phyloP scores from a whole-genome alignment of 2,329 filamentous ascomycete species.

The Endothia cerciana region DNA sequence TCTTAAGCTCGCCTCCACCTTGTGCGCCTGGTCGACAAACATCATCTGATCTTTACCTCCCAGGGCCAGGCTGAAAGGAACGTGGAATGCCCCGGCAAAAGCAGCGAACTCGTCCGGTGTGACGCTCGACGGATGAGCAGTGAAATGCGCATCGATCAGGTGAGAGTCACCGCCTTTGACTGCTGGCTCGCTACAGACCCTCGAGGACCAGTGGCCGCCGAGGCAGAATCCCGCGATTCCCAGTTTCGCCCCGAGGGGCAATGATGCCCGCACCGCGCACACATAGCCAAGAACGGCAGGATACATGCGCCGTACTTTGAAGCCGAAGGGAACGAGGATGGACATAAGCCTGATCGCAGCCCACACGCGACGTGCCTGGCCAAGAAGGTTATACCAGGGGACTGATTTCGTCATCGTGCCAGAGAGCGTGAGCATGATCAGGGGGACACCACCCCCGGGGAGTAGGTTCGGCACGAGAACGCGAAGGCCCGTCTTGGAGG shows the following conservation, averaged over 20 bases:
- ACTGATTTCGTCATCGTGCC: slow-evolving; percentile 27
- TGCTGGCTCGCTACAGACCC: slow-evolving; percentile 34
- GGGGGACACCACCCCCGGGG: slow-evolving; percentile 31
- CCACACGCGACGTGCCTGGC: slow-evolving; percentile 16
- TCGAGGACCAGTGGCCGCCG: slow-evolving; percentile 42
- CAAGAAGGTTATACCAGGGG: slow-evolving; percentile 20
- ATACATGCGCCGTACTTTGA: slow-evolving; percentile 30
- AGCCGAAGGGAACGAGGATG: slow-evolving; percentile 18
- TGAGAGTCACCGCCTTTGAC: slow-evolving; percentile 32
- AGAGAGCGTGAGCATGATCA: slow-evolving; percentile 27
- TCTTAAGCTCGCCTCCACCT: slow-evolving; percentile 29
- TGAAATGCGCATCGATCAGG: slow-evolving; percentile 43
- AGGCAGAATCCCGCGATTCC: slow-evolving; percentile 47
- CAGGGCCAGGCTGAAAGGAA: slow-evolving; percentile 33
- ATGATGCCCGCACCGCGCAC: slow-evolving; percentile 35
- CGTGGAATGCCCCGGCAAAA: slow-evolving; percentile 23
- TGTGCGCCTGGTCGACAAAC: slow-evolving; percentile 21
- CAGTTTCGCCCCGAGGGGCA: slow-evolving; percentile 37
- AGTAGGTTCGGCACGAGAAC: slow-evolving; percentile 37
- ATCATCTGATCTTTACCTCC: slow-evolving; percentile 33
- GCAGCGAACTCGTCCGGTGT: slow-evolving; percentile 39
- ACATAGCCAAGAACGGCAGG: slow-evolving; percentile 39
- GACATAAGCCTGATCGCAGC: slow-evolving; percentile 1
- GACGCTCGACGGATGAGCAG: slow-evolving; percentile 41
- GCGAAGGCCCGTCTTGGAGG: slow-evolving; percentile 31